Evolutionary conservation across 139 green algal genomes (phyloP).

Genomic region (Auxenochlorella protothecoides): DNA sequence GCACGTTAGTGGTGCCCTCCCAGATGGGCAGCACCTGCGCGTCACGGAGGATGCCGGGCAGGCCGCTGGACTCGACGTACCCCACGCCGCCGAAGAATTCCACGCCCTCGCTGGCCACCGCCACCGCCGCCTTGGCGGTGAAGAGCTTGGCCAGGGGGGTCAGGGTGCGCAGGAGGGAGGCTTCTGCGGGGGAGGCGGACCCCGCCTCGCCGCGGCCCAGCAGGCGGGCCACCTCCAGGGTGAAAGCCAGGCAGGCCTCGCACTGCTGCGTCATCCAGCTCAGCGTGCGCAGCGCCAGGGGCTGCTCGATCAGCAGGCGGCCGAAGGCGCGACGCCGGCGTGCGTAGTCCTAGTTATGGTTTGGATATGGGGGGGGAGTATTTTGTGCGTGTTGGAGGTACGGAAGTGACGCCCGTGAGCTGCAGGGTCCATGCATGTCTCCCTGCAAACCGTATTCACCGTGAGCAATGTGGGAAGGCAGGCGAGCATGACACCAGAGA

Average conservation of each 20-base stretch:
- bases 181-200: neutral
- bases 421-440: no score
- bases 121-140: constrained; percentile 15
- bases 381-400: no score
- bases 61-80: constrained; percentile 8
- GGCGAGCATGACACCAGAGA: neutral
- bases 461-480: neutral
- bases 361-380: no score
- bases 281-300: constrained; percentile 12
- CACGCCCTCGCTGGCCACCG: constrained; percentile 6
- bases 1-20: constrained; percentile 14
- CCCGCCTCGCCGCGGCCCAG: constrained; percentile 2
- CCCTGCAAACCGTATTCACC: no score
- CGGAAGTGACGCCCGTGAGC: no score
- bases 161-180: constrained; percentile 14
- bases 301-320: constrained; percentile 1
- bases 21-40: constrained; percentile 22
- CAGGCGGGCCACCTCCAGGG: constrained; percentile 13
- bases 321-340: constrained; percentile 8
- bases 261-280: constrained; percentile 13
- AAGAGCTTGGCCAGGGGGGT: constrained; percentile 19
- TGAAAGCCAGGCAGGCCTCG: constrained; percentile 5
- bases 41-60: constrained; percentile 12
- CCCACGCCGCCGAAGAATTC: constrained; percentile 8
- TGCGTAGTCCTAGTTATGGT: constrained; percentile 8